A percentile compares a stretch with the other conserved stretches of the same genome.
These are phyloP conservation scores for Paramecium sonneborni DNA, from an alignment of 73 alveolate genomes.

Conservation along the genomic window DNA sequence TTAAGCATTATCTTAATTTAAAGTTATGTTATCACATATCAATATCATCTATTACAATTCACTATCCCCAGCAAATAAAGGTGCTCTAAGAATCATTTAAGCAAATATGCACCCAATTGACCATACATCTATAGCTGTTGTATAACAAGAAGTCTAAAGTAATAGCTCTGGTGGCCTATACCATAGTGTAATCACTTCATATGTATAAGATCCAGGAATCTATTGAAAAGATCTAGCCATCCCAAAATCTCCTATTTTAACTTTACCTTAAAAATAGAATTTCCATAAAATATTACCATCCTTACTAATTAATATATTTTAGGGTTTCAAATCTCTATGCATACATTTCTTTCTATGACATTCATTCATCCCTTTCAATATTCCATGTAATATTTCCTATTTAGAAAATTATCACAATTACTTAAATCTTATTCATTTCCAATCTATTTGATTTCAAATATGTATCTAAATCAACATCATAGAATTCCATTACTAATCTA, in stretches of 20 bases:
- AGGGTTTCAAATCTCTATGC: conserved; percentile 52
- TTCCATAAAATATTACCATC: background rate
- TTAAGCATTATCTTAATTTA: background rate
- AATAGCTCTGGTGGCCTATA: conserved; percentile 93
- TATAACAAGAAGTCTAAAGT: conserved; percentile 77
- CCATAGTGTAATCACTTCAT: conserved; percentile 90
- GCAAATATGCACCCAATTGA: conserved; percentile 92
- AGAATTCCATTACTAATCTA: conserved; percentile 37
- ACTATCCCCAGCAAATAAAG: conserved; percentile 83
- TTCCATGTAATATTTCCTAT: background rate
- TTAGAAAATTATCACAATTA: background rate
- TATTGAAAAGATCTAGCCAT: conserved; percentile 30
- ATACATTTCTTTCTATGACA: conserved; percentile 28
- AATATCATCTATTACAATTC: conserved; percentile 73
- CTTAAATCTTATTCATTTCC: background rate
- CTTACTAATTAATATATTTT: background rate
- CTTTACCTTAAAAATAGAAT: background rate
- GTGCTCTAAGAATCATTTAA: conserved; percentile 86
- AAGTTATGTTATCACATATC: background rate
- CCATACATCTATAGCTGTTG: conserved; percentile 95
- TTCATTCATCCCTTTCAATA: background rate
- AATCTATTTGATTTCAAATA: background rate
- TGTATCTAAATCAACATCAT: conserved; percentile 12
- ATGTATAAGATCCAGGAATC: background rate
- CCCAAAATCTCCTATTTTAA: conserved; percentile 45